A percentile compares a stretch with the other conserved stretches of the same genome.
Conservation (phyloP, 1,284 basidiomycete species). For the Exobasidium rhododendri region DNA sequence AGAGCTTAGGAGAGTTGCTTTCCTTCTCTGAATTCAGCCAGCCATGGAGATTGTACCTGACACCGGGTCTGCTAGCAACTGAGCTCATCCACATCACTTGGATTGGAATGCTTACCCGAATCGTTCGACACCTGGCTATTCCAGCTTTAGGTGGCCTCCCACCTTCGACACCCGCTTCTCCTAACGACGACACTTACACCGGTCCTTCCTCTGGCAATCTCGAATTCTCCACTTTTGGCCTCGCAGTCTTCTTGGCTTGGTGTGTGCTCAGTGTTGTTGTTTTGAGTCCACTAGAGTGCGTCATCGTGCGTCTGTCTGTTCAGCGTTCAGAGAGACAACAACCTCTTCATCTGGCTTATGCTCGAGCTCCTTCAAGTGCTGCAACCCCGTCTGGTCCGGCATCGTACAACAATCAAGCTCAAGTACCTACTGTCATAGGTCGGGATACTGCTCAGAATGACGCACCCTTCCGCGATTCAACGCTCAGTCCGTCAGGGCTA, state of each 20-base stretch:
- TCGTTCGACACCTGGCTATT: slow-evolving; percentile 39
- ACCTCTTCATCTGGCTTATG: slow-evolving; percentile 48
- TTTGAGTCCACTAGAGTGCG: slow-evolving; percentile 48
- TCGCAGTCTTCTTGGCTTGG: slow-evolving; percentile 42
- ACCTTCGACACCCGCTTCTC: slow-evolving; percentile 26
- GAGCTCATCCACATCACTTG: slow-evolving; percentile 37
- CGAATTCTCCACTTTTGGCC: slow-evolving; percentile 32
- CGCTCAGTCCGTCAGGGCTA: background rate
- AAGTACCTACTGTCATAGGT: background rate
- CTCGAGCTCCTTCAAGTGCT: slow-evolving; percentile 18
- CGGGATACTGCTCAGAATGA: background rate
- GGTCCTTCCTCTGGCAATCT: slow-evolving; percentile 37
- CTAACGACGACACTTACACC: slow-evolving; percentile 32
- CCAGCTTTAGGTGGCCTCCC: slow-evolving; percentile 34
- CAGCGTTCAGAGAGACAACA: slow-evolving; percentile 48
- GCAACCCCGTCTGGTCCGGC: slow-evolving; percentile 19
- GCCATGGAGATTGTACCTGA: slow-evolving; percentile 45
- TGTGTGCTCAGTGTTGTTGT: slow-evolving; percentile 34
- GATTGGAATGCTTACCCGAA: slow-evolving; percentile 37
- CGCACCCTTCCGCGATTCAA: background rate
- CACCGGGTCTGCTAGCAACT: slow-evolving; percentile 44
- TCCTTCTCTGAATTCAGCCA: slow-evolving; percentile 39
- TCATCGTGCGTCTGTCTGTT: slow-evolving; percentile 43
- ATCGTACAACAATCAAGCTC: slow-evolving; percentile 44
- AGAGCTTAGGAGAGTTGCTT: slow-evolving; percentile 40